Evolutionary conservation across 2,329 filamentous ascomycete genomes (phyloP).

Genomic region (Xylaria digitata): DNA sequence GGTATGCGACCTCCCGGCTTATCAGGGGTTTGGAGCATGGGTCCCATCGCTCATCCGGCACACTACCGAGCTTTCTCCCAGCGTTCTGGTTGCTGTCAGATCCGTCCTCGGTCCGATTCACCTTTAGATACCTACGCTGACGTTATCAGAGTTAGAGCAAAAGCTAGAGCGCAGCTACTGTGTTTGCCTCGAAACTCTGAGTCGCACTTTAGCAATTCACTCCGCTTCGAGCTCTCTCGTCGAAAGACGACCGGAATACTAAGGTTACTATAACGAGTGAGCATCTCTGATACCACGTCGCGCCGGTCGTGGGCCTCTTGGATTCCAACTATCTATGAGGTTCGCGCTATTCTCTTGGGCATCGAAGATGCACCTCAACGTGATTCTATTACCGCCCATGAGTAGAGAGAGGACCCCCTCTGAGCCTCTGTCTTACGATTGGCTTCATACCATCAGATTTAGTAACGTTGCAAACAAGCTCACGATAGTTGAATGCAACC

Average conservation of each 20-base stretch:
- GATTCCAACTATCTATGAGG: not conserved
- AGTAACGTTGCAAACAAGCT: slow-evolving; percentile 39
- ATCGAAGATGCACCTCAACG: slow-evolving; percentile 8
- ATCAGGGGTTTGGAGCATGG: slow-evolving; percentile 28
- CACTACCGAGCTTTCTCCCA: slow-evolving; percentile 26
- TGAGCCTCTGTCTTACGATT: not conserved
- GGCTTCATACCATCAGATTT: slow-evolving; percentile 22
- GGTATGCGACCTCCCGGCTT: slow-evolving; percentile 19
- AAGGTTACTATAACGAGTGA: slow-evolving; percentile 1
- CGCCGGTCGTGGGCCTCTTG: slow-evolving; percentile 4
- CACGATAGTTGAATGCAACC: slow-evolving; percentile 35
- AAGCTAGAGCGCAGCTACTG: slow-evolving; percentile 4
- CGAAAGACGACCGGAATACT: not conserved
- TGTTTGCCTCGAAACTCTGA: not conserved
- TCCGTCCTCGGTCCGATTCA: slow-evolving; percentile 30
- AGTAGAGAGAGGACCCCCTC: not conserved
- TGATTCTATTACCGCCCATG: slow-evolving; percentile 2
- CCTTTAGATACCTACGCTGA: slow-evolving; percentile 5
- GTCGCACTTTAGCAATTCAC: not conserved
- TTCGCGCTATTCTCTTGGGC: slow-evolving; percentile 1
- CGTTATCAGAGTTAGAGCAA: slow-evolving; percentile 1
- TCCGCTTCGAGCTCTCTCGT: not conserved
- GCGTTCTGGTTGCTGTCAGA: slow-evolving; percentile 24
- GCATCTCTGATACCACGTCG: slow-evolving; percentile 22
- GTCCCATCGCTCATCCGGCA: slow-evolving; percentile 27